Evolutionary conservation across 306 rosid genomes (phyloP).

Genomic region (Carpinus viminea): DNA sequence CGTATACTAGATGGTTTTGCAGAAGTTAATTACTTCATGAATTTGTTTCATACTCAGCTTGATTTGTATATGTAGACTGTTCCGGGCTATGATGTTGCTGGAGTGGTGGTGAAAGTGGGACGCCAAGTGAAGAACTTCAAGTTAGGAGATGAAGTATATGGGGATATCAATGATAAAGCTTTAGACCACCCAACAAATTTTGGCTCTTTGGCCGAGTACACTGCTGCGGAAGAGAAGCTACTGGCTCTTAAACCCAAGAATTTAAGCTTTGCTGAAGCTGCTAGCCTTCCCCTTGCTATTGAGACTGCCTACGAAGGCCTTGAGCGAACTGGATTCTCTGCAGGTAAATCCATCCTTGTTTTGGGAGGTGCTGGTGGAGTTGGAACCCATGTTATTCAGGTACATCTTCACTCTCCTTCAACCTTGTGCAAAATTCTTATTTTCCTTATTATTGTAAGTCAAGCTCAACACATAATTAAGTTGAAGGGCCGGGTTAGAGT

Average conservation of each 20-base stretch:
- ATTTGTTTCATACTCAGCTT: too few relatives aligned
- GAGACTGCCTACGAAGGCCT: slow-evolving; percentile 75
- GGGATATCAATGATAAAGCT: slow-evolving; percentile 51
- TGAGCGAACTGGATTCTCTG: slow-evolving; percentile 39
- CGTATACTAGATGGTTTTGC: too few relatives aligned
- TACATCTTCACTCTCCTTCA: slow-evolving; percentile 5
- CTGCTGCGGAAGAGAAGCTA: slow-evolving; percentile 55
- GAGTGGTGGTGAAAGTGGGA: slow-evolving; percentile 68
- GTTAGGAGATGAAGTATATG: slow-evolving; percentile 73
- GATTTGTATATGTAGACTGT: slow-evolving; percentile 37
- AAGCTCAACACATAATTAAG: too few relatives aligned
- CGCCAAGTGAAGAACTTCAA: slow-evolving; percentile 55
- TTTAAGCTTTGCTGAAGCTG: slow-evolving; percentile 75
- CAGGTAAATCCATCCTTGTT: slow-evolving; percentile 65
- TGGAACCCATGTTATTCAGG: slow-evolving; percentile 64
- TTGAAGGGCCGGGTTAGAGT: too few relatives aligned
- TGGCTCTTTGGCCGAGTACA: slow-evolving; percentile 76
- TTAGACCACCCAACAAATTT: slow-evolving; percentile 32
- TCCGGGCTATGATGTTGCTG: slow-evolving; percentile 72
- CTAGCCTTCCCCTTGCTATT: slow-evolving; percentile 68
- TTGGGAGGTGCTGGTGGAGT: slow-evolving; percentile 84
- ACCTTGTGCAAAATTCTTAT: not conserved
- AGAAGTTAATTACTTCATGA: too few relatives aligned
- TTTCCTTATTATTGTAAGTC: not conserved
- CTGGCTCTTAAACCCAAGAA: slow-evolving; percentile 63